Evolutionary conservation across 2,329 filamentous ascomycete species (phyloP), one percentile per base, ranked within the genome.

Genomic region (Pyrenochaeta sp.): DNA sequence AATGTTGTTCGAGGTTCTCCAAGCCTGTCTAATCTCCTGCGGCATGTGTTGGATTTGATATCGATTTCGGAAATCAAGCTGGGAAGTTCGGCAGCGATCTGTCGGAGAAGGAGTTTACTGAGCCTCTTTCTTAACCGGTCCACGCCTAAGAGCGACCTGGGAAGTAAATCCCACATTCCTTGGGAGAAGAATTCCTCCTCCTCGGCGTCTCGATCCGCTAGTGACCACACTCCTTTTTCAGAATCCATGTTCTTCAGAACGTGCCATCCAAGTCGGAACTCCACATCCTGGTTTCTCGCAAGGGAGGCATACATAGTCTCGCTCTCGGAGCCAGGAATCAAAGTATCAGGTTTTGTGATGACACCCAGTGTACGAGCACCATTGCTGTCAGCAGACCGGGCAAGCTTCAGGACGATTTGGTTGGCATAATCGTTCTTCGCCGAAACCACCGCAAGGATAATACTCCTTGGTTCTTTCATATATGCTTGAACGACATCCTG

Each of bases 291-390:
- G 57, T 80, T 79, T 46, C 69, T 67, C 0, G 74, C 75, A 27
- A 27, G 23, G 9, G 4, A 5, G 0, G 80, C 53, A 5, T 75
- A 64, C 15, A 81, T 56, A 53, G 77, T 83, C 1, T 55, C 67
- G 1, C 50, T 56, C 51, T 85, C 78, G 4, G 78, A 76, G 0
- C 75, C 77, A 0, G 69, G 46, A 0, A 60, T 63, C 0, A 82
- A 66, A 2, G 71, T 67, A 54, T 87, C 84, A 0, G 82, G 81
- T 61, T 86, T 87, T 0, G 84, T 87, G 49, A 87, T 79, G 49
- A 87, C 80, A 0, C 84, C 82, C 0, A 87, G 69, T 0, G 84
- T 87, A 1, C 84, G 79, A 2, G 69, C 56, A 12, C 77, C 74
- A 0, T 74, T 59, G 1, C 73, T 71, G 56, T 86, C 83, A 27